A percentile compares a stretch with the other conserved stretches of the same genome.
These are phyloP conservation scores for Avena insularis DNA, from an alignment of 176 grass and related monocot genomes.

Conservation along the genomic window DNA sequence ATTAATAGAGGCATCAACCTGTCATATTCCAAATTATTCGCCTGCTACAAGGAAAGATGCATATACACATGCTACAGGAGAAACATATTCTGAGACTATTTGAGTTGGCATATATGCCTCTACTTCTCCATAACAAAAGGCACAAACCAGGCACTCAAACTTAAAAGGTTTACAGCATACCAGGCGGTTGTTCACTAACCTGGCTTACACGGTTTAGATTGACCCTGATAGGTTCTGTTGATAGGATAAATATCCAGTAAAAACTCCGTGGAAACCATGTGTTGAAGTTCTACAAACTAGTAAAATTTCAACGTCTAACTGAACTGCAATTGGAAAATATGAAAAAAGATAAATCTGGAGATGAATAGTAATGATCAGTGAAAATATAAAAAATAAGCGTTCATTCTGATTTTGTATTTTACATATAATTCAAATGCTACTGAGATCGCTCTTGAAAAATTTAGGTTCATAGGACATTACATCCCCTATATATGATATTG, in stretches of 20 bases:
- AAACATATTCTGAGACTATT: slow-evolving; percentile 30
- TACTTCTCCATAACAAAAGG: neutral
- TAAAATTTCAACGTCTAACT: neutral
- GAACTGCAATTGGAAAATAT: neutral
- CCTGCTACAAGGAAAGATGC: neutral
- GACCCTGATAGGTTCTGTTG: neutral
- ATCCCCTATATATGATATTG: neutral
- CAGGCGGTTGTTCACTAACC: neutral
- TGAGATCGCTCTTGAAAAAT: neutral
- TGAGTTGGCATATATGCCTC: slow-evolving; percentile 17
- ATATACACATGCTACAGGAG: slow-evolving; percentile 28
- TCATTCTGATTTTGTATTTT: neutral
- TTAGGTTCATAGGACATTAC: neutral
- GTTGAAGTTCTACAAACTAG: neutral
- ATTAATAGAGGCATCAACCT: slow-evolving; percentile 4
- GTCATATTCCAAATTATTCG: slow-evolving; percentile 14
- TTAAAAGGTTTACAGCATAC: neutral
- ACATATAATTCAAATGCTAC: neutral
- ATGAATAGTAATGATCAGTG: neutral
- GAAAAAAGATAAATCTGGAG: neutral
- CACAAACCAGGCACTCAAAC: neutral
- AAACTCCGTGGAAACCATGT: neutral
- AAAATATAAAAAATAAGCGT: neutral
- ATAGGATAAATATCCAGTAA: neutral
- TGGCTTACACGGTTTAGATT: neutral